Conservation (phyloP, 2,329 filamentous ascomycete species). For the Helotiales sp. region DNA sequence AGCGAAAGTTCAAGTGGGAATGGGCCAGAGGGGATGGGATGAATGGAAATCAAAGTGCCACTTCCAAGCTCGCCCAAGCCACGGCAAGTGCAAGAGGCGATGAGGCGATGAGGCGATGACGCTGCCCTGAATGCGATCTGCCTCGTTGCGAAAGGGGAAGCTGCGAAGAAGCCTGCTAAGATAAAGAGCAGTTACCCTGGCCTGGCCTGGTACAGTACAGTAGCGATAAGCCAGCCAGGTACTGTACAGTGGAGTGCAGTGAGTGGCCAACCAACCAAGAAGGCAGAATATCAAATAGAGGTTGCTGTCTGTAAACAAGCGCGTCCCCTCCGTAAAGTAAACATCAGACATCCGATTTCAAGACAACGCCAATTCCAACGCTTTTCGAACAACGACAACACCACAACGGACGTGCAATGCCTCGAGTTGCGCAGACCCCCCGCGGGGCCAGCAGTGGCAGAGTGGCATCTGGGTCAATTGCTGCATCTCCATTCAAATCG, state of each 20-base stretch:
- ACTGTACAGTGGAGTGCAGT: neutral
- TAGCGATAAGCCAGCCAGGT: no score
- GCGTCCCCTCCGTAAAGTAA: constrained; percentile 23
- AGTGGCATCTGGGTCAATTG: constrained; percentile 46
- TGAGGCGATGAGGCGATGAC: neutral
- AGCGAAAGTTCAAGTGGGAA: neutral
- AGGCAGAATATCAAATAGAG: neutral
- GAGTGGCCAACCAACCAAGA: constrained; percentile 3
- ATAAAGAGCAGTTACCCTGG: neutral
- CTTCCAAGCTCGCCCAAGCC: neutral
- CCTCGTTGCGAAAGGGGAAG: neutral
- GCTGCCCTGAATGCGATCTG: constrained; percentile 5
- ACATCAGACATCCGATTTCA: constrained; percentile 26
- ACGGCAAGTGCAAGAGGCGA: neutral
- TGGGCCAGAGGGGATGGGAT: neutral
- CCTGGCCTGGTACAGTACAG: neutral
- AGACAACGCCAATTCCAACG: neutral
- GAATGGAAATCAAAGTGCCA: constrained; percentile 3
- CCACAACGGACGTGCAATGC: constrained; percentile 48
- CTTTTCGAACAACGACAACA: constrained; percentile 11
- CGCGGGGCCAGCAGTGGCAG: constrained; percentile 46
- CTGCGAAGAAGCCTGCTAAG: neutral
- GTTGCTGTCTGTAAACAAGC: constrained; percentile 26
- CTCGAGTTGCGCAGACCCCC: constrained; percentile 57
- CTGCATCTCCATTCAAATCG: constrained; percentile 43